A percentile compares a stretch with the other conserved stretches of the same genome.
phyloP scores from a whole-genome alignment of 352 stramenopile genomes.

The Pythium phragmiticola region DNA sequence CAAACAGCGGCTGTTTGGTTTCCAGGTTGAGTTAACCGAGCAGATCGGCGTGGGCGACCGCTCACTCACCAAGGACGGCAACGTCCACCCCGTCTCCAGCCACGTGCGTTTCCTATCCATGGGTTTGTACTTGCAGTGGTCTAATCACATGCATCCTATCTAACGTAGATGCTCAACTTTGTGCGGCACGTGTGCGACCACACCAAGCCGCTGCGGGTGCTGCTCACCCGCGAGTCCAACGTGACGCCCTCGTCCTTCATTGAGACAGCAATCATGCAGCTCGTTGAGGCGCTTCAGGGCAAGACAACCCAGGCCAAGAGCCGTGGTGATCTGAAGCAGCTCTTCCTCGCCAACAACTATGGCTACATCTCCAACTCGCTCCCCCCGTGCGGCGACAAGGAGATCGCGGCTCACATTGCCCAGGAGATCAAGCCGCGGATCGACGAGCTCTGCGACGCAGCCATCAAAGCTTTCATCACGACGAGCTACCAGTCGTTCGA shows the following conservation, averaged over 20 bases:
- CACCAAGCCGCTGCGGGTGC: slow-evolving; percentile 49
- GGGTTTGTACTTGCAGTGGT: not conserved
- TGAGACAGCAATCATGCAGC: slow-evolving; percentile 65
- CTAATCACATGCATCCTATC: not conserved
- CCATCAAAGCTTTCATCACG: slow-evolving; percentile 83
- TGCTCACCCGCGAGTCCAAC: slow-evolving; percentile 59
- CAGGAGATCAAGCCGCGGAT: slow-evolving; percentile 78
- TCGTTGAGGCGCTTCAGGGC: slow-evolving; percentile 53
- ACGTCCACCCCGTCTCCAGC: slow-evolving; percentile 75
- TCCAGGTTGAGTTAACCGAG: slow-evolving; percentile 62
- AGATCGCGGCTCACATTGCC: slow-evolving; percentile 53
- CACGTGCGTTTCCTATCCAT: slow-evolving; percentile 37
- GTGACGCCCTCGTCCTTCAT: slow-evolving; percentile 51
- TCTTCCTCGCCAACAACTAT: slow-evolving; percentile 96
- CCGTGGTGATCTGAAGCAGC: slow-evolving; percentile 53
- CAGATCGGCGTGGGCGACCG: slow-evolving; percentile 41
- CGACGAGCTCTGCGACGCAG: slow-evolving; percentile 81
- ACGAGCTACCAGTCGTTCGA: slow-evolving; percentile 72
- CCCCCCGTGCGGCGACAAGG: slow-evolving; percentile 47
- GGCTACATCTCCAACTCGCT: slow-evolving; percentile 88
- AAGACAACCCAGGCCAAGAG: slow-evolving; percentile 58
- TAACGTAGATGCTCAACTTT: slow-evolving; percentile 67
- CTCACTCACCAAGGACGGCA: slow-evolving; percentile 64
- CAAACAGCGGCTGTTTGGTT: slow-evolving; percentile 63
- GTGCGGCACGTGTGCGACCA: slow-evolving; percentile 73